Conservation (phyloP, 176 grass and related monocot genomes). For the Triticum turgidum region DNA sequence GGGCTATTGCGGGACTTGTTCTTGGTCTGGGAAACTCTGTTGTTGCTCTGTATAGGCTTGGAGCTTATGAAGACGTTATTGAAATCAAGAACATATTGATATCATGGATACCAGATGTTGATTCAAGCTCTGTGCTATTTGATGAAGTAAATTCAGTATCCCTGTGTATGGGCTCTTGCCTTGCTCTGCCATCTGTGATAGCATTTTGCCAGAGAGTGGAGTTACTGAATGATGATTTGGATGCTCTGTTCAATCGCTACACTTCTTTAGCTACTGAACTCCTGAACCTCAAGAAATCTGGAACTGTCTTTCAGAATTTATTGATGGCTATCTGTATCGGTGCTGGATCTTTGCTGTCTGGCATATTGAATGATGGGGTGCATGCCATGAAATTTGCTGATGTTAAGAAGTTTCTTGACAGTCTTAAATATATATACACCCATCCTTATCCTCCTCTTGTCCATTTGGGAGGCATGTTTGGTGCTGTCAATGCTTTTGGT, state of each 20-base stretch:
- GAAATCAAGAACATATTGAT: constrained; percentile 75
- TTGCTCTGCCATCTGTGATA: constrained; percentile 71
- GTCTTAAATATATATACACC: constrained; percentile 62
- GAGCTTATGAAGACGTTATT: constrained; percentile 61
- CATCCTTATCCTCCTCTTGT: constrained; percentile 64
- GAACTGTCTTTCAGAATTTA: constrained; percentile 70
- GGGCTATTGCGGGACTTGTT: constrained; percentile 79
- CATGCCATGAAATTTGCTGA: constrained; percentile 64
- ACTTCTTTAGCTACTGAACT: constrained; percentile 66
- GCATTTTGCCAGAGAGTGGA: constrained; percentile 88
- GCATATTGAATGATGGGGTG: constrained; percentile 67
- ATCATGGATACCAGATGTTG: constrained; percentile 68
- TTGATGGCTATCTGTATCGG: constrained; percentile 81
- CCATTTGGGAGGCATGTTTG: constrained; percentile 82
- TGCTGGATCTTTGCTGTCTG: constrained; percentile 76
- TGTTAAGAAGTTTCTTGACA: constrained; percentile 63
- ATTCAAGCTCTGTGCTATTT: constrained; percentile 39
- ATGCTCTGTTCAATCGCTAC: constrained; percentile 69
- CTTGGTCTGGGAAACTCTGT: constrained; percentile 73
- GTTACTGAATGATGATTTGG: constrained; percentile 62
- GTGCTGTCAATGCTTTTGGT: constrained; percentile 85
- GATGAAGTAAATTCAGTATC: constrained; percentile 50
- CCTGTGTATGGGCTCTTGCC: constrained; percentile 74
- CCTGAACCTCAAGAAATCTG: constrained; percentile 66
- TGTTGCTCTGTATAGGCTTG: constrained; percentile 71